phyloP scores from a whole-genome alignment of 2,329 filamentous ascomycete genomes.

The Lasiodiplodia theobromae region DNA sequence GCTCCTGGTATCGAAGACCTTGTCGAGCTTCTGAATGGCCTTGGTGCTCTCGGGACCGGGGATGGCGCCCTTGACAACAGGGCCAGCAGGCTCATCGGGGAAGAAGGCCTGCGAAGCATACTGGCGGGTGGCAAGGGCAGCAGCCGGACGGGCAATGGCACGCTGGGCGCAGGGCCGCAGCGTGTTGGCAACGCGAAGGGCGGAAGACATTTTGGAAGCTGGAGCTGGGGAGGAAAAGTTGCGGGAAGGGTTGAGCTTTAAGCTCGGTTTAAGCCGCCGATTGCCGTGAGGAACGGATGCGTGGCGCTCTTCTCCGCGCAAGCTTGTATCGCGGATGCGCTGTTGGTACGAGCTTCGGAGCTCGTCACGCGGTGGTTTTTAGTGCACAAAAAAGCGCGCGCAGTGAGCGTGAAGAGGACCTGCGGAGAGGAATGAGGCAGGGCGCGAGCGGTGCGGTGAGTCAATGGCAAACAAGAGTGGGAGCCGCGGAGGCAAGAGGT shows the following conservation, averaged over 20 bases:
- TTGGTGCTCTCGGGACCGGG: conserved; percentile 78
- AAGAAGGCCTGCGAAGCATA: conserved; percentile 58
- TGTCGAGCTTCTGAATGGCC: conserved; percentile 72
- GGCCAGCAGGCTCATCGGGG: conserved; percentile 64
- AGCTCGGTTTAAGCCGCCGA: conserved; percentile 21
- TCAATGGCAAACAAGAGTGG: conserved; percentile 26
- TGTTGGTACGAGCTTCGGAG: conserved; percentile 13
- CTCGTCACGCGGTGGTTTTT: conserved; percentile 3
- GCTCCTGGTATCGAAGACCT: conserved; percentile 85
- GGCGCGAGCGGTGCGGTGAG: conserved; percentile 1
- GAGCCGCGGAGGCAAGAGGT: conserved; percentile 7
- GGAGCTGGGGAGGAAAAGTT: not conserved
- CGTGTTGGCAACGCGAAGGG: conserved; percentile 40
- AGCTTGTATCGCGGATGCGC: conserved; percentile 4
- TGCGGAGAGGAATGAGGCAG: not conserved
- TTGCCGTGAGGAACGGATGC: conserved; percentile 20
- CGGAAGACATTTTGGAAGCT: conserved; percentile 39
- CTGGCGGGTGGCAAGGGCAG: conserved; percentile 35
- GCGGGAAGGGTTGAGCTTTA: conserved; percentile 11
- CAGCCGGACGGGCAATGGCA: conserved; percentile 35
- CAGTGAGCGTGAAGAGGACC: not conserved
- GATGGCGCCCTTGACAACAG: conserved; percentile 65
- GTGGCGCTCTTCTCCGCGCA: conserved; percentile 24
- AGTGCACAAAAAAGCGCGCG: not conserved
- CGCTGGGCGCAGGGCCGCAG: conserved; percentile 35